Percentiles rank a stretch among this genome's conserved stretches.
Evolutionary conservation across 805 yeast species (phyloP).

Genomic region (Brettanomyces nanus): DNA sequence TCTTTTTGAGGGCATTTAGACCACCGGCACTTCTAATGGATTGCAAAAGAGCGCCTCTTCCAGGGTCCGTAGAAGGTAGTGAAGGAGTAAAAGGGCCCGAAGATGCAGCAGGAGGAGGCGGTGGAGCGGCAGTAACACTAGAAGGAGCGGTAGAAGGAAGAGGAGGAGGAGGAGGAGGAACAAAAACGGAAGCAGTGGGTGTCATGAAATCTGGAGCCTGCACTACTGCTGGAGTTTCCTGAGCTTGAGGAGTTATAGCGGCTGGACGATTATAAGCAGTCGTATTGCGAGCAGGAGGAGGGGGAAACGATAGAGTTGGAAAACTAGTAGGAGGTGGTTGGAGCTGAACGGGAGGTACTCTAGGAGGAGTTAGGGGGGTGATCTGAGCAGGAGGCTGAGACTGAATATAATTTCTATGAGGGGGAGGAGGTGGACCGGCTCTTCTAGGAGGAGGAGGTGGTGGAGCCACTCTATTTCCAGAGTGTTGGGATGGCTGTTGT

Average conservation of each 20-base stretch:
- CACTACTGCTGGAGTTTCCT: conserved; percentile 26
- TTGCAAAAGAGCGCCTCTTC: conserved; percentile 75
- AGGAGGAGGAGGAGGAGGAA: conserved; percentile 19
- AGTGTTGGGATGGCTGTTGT: conserved; percentile 7
- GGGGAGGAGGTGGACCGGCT: conserved; percentile 38
- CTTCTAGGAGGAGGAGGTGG: conserved; percentile 27
- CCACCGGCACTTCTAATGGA: conserved; percentile 85
- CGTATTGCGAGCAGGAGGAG: conserved; percentile 15
- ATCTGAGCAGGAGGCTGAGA: conserved; percentile 13
- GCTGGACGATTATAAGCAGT: conserved; percentile 13
- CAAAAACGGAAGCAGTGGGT: conserved; percentile 14
- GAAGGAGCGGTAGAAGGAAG: conserved; percentile 20
- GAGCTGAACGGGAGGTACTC: conserved; percentile 14
- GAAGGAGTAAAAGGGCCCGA: conserved; percentile 19
- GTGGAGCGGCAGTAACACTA: conserved; percentile 10
- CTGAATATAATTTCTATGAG: conserved; percentile 26
- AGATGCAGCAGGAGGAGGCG: conserved; percentile 25
- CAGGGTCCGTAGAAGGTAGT: conserved; percentile 22
- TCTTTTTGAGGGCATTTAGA: conserved; percentile 57
- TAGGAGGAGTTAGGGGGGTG: conserved; percentile 4
- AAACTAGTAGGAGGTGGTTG: conserved; percentile 15
- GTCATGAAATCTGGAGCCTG: too few relatives aligned
- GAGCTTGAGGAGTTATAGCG: conserved; percentile 32
- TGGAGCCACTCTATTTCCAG: conserved; percentile 22
- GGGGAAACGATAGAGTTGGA: conserved; percentile 8